Evolutionary conservation across 1,139 yeast species (phyloP), one percentile per base, ranked within the genome.

Genomic region (Pichia sp.): DNA sequence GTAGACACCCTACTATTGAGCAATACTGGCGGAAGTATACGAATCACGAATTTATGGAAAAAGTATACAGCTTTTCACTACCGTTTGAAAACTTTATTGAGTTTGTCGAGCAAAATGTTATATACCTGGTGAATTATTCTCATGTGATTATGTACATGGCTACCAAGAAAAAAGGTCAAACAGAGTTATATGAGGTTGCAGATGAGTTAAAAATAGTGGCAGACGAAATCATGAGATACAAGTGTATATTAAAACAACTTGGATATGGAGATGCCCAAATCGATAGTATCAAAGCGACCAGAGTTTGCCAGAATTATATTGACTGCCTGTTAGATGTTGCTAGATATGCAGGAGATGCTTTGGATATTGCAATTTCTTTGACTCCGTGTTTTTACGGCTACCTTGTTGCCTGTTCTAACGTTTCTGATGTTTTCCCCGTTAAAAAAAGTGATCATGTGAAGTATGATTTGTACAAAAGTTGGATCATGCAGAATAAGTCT

Each of bases 341-440:
- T 2, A 68, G 70, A 34, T 74, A 74, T 40, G 73, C 76, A 18
- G 85, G 83, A 62, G 85, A 83, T 76, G 66, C 83, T 39, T 87
- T 84, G 23, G 60, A 61, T 13, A 75, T 85, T 48, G 79, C 80
- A 55, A 76, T 83, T 6, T 87, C 95, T 0, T 68, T 87, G 49
- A 78, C 90, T 2, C 95, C 96, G 0, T 87, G 96, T 66, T 69
- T 86, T 43, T 78, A 83, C 64, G 96, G 96, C 1, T 86, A 46
- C 23, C 23, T 34, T 12, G 30, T n/a, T 2, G 48, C 55, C 1
- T 21, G 41, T 13, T 8, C 23, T 1, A 45, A 31, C 37, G 46
- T 51, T 2, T 34, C 5, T n/a, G n/a, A n/a, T n/a, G n/a, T n/a
- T n/a, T n/a, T n/a, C n/a, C n/a, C n/a, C n/a, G n/a, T 59, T 18